A percentile compares a stretch with the other conserved stretches of the same genome.
Evolutionary conservation across 2,329 filamentous ascomycete genomes (phyloP).

Genomic region (Colletotrichum musicola): DNA sequence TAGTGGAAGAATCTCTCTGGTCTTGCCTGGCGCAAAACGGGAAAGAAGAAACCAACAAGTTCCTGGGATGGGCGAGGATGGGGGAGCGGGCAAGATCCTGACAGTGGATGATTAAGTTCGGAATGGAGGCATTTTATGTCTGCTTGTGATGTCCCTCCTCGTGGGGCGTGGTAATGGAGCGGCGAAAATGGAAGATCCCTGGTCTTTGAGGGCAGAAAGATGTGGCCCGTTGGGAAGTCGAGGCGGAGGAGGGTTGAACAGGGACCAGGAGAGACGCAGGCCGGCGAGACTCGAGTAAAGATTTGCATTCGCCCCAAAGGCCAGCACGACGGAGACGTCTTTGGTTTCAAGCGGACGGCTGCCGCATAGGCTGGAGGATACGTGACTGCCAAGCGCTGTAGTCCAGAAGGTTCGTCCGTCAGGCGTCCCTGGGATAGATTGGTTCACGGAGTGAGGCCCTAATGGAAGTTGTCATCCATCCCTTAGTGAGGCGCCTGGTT

Average conservation of each 20-base stretch:
- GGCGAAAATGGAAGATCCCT: constrained; percentile 39
- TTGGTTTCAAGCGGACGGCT: constrained; percentile 39
- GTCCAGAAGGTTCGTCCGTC: constrained; percentile 36
- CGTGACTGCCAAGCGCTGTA: constrained; percentile 39
- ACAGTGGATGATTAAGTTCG: constrained; percentile 38
- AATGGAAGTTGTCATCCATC: constrained; percentile 27
- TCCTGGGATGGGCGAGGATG: constrained; percentile 39
- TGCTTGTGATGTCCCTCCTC: constrained; percentile 37
- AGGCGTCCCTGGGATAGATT: constrained; percentile 36
- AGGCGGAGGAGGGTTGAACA: constrained; percentile 34
- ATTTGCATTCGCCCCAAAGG: constrained; percentile 40
- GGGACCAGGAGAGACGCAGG: constrained; percentile 39
- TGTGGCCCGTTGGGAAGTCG: constrained; percentile 37
- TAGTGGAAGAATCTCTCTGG: constrained; percentile 39
- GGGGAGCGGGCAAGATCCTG: constrained; percentile 36
- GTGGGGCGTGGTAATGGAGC: constrained; percentile 32
- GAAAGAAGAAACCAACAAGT: constrained; percentile 39
- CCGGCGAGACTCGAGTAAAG: constrained; percentile 35
- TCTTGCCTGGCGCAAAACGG: constrained; percentile 41
- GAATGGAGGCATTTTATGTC: constrained; percentile 43
- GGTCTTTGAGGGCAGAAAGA: constrained; percentile 32
- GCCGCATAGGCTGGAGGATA: constrained; percentile 39
- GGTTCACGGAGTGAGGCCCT: constrained; percentile 25
- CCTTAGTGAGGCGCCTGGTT: background rate
- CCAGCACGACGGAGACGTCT: constrained; percentile 37